A percentile compares a stretch with the other conserved stretches of the same genome.
These are phyloP conservation scores for Dictyostelium firmibasis DNA, from an alignment of 78 protist species.

Conservation along the genomic window DNA sequence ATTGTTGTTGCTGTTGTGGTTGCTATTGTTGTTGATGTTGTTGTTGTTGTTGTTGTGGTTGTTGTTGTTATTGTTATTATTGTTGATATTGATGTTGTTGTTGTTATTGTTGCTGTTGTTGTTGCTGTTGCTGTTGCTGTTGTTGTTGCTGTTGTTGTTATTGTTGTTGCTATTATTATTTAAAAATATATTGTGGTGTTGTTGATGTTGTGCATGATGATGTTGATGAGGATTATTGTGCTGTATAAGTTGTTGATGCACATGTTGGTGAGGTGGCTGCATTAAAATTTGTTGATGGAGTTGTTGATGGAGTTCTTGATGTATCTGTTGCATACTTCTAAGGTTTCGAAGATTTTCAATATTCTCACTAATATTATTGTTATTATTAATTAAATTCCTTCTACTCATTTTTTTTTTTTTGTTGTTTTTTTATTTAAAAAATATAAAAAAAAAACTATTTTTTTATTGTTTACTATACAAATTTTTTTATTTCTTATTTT, in stretches of 20 bases:
- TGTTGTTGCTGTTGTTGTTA: too few species aligned
- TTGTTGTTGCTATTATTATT: too few species aligned
- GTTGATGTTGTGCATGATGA: neutral
- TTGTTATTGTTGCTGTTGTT: too few species aligned
- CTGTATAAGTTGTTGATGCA: neutral
- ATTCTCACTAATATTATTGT: too few species aligned
- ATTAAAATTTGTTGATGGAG: neutral
- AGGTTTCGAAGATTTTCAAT: neutral
- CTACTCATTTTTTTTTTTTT: neutral
- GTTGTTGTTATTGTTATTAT: too few species aligned
- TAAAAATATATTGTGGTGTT: neutral
- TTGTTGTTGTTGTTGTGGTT: too few species aligned
- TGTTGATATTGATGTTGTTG: too few species aligned
- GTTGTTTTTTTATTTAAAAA: too few species aligned
- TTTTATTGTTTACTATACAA: neutral
- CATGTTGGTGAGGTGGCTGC: neutral
- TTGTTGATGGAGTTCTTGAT: neutral
- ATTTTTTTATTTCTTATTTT: neutral
- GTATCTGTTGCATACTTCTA: neutral
- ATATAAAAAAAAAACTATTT: neutral
- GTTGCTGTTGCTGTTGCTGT: too few species aligned
- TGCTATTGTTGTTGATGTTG: too few species aligned
- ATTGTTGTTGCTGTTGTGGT: too few species aligned
- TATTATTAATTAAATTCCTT: neutral
- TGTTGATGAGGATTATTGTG: neutral